These are phyloP conservation scores for Diospyros kaki DNA, from an alignment of 148 eudicot species.

Conservation along the genomic window DNA sequence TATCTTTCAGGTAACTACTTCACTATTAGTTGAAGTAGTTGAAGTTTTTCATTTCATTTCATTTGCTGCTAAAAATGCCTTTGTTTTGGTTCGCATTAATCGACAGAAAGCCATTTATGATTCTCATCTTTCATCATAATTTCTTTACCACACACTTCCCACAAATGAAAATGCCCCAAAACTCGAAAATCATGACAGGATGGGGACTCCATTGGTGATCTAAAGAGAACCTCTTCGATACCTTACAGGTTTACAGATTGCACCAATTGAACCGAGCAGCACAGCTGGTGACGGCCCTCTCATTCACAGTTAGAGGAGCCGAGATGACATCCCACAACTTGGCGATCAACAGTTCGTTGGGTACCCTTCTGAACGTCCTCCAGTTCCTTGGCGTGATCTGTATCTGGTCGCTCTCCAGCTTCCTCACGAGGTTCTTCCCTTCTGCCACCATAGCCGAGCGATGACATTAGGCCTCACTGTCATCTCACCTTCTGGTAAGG, in stretches of 20 bases:
- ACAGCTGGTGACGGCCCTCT: constrained; percentile 91
- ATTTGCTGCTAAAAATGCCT: neutral
- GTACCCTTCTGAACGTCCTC: constrained; percentile 78
- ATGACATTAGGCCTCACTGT: constrained; percentile 6
- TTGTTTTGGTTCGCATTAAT: neutral
- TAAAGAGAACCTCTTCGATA: neutral
- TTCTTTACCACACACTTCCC: neutral
- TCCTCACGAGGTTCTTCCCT: constrained; percentile 70
- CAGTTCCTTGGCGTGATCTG: constrained; percentile 85
- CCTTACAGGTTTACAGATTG: constrained; percentile 74
- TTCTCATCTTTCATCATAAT: neutral
- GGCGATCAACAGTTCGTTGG: constrained; percentile 81
- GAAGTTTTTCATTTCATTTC: too few species aligned
- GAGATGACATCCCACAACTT: constrained; percentile 90
- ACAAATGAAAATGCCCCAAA: neutral
- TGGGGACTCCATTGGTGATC: neutral
- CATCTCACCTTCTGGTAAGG: neutral
- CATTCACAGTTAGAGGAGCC: constrained; percentile 92
- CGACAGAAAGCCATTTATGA: neutral
- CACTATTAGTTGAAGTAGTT: neutral
- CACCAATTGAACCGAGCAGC: constrained; percentile 98
- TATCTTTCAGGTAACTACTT: constrained; percentile 63
- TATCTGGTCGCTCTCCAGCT: constrained; percentile 94
- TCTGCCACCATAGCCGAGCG: constrained; percentile 33
- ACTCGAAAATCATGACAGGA: neutral